Conservation (phyloP, 2,329 filamentous ascomycete genomes). For the Penicillium sclerotiorum region DNA sequence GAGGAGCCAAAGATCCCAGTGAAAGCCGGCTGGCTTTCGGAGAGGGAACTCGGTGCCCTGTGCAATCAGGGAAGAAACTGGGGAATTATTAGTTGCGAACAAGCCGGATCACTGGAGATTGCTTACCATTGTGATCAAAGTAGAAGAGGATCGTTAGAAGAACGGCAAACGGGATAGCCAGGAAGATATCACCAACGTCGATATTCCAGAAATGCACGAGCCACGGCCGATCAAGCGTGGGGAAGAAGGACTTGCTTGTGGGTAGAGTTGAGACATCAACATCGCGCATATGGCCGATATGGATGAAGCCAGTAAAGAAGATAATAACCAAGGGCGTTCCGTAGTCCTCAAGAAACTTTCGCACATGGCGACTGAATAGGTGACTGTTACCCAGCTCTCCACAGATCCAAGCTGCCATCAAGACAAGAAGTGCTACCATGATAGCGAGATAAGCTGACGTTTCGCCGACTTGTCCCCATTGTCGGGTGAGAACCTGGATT, state of each 20-base stretch:
- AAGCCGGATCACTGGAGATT: neutral
- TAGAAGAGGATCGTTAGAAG: slow-evolving; percentile 83
- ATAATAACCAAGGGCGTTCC: slow-evolving; percentile 79
- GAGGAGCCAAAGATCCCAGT: slow-evolving; percentile 82
- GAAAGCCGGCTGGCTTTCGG: slow-evolving; percentile 78
- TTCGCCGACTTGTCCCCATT: slow-evolving; percentile 64
- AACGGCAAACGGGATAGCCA: slow-evolving; percentile 84
- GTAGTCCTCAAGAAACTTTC: slow-evolving; percentile 87
- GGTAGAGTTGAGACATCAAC: slow-evolving; percentile 72
- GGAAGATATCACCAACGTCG: slow-evolving; percentile 70
- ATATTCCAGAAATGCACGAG: slow-evolving; percentile 82
- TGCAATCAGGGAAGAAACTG: slow-evolving; percentile 78
- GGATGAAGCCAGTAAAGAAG: slow-evolving; percentile 89
- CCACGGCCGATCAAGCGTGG: slow-evolving; percentile 74
- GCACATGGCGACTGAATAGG: slow-evolving; percentile 73
- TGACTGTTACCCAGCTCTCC: slow-evolving; percentile 70
- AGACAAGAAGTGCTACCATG: slow-evolving; percentile 73
- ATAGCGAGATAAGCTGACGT: slow-evolving; percentile 75
- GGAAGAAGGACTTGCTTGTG: slow-evolving; percentile 75
- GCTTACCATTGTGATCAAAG: slow-evolving; percentile 81
- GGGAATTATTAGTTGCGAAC: neutral
- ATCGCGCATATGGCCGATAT: slow-evolving; percentile 78
- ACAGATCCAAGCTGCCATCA: slow-evolving; percentile 74
- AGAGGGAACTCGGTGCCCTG: slow-evolving; percentile 83
- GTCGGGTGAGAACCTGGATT: slow-evolving; percentile 77